Conservation (phyloP, 1,284 basidiomycete genomes). For the Rhodotorula glutinis region DNA sequence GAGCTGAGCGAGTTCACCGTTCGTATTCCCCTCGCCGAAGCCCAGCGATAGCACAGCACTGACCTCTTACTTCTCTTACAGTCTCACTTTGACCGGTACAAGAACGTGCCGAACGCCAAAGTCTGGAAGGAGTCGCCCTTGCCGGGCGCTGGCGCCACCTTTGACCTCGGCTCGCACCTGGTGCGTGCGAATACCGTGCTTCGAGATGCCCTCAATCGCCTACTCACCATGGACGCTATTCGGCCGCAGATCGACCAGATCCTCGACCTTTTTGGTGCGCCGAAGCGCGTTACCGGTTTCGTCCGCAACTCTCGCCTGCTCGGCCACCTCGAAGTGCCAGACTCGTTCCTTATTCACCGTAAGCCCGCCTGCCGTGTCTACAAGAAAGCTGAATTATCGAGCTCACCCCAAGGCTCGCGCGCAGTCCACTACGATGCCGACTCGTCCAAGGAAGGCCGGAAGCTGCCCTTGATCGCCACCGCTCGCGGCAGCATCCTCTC, state of each 20-base stretch:
- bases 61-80: constrained; percentile 42
- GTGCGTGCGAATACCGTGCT: constrained; percentile 43
- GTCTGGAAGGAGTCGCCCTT: constrained; percentile 52
- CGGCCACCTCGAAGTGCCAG: constrained; percentile 64
- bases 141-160: constrained; percentile 28
- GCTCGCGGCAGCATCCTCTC: constrained; percentile 68
- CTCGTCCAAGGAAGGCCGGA: constrained; percentile 50
- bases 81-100: constrained; percentile 69
- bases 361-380: constrained; percentile 37
- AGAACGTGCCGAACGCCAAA: constrained; percentile 59
- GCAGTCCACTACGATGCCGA: constrained; percentile 61
- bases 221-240: neutral
- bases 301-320: constrained; percentile 65
- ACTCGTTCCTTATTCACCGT: constrained; percentile 54
- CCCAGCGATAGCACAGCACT: neutral
- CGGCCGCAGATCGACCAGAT: constrained; percentile 64
- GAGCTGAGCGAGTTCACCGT: constrained; percentile 61
- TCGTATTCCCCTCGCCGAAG: neutral
- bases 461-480: constrained; percentile 63
- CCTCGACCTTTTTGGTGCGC: constrained; percentile 71
- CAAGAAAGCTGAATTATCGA: too few relatives aligned
- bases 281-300: constrained; percentile 65
- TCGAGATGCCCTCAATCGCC: neutral
- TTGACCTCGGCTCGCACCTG: constrained; percentile 53
- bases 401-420: too few relatives aligned